Evolutionary conservation across 2,329 filamentous ascomycete genomes (phyloP).

Genomic region (Didymella sp.): DNA sequence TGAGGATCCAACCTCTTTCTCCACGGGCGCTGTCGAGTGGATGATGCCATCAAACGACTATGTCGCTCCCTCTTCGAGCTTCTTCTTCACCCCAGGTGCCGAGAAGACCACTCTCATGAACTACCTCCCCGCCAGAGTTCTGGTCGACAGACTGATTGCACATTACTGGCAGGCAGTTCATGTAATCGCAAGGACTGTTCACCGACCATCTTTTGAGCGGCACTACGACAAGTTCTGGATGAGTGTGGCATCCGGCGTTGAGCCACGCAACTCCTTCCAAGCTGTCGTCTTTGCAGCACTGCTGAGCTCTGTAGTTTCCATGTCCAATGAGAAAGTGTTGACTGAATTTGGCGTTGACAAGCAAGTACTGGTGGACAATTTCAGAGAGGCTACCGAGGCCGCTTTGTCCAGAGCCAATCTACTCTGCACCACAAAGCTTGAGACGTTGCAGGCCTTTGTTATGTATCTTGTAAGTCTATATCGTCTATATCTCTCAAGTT

Average conservation of each 20-base stretch:
- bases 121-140: slow-evolving; percentile 65
- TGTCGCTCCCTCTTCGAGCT: slow-evolving; percentile 70
- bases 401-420: slow-evolving; percentile 74
- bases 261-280: slow-evolving; percentile 70
- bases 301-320: slow-evolving; percentile 72
- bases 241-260: slow-evolving; percentile 63
- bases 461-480: slow-evolving; percentile 71
- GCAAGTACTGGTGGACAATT: slow-evolving; percentile 63
- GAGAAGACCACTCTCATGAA: slow-evolving; percentile 60
- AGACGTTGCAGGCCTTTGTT: slow-evolving; percentile 77
- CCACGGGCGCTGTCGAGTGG: slow-evolving; percentile 52
- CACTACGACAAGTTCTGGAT: slow-evolving; percentile 72
- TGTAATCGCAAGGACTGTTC: slow-evolving; percentile 70
- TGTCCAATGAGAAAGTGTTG: slow-evolving; percentile 62
- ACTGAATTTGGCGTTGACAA: slow-evolving; percentile 65
- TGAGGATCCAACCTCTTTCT: slow-evolving; percentile 18
- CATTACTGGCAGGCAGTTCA: slow-evolving; percentile 75
- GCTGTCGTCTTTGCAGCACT: slow-evolving; percentile 73
- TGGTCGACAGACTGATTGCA: slow-evolving; percentile 67
- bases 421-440: slow-evolving; percentile 72
- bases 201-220: slow-evolving; percentile 70
- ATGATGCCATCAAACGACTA: slow-evolving; percentile 70
- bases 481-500: neutral
- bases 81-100: slow-evolving; percentile 66
- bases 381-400: slow-evolving; percentile 66